Evolutionary conservation across 768 basidiomycete species (phyloP), one percentile per base, ranked within the genome.

Genomic region (Boletus rubescentipes): DNA sequence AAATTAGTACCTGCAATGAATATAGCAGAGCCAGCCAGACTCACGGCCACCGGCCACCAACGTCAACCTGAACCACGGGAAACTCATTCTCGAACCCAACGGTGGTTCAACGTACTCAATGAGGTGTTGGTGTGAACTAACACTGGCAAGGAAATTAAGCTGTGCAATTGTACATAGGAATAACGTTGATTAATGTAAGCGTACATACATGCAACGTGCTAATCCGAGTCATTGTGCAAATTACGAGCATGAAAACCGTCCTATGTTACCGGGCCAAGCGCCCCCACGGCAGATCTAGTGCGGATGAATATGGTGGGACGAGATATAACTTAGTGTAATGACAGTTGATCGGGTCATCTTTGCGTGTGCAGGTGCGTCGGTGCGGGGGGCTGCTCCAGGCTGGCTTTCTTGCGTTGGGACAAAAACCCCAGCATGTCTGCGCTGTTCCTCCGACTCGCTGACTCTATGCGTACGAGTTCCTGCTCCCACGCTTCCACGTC

Each of bases 401-500:
- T 41, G 45, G 45, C 37, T 54, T 67, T 67, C 65, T 62, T 70
- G 46, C 68, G 65, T 39, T 60, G 66, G 9, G 67, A 61, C 47
- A 55, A 44, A 35, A 71, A 60, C n/a, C 67, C 70, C 18, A 74
- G 53, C 68, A 79, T 75, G 44, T 68, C 66, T 18, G 62, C 68
- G 43, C 71, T 79, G 49, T 67, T 73, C 52, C 72, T 67, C 49
- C 79, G 80, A 70, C 82, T 87, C 68, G 73, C 73, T 60, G 75
- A 71, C 71, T 90, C 89, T 59, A 91, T 89, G 56, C 81, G 77
- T 55, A 77, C 82, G 41, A 90, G 77, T 74, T 91, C 88, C 66
- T 82, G 83, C 69, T 91, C 90, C 89, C 90, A 92, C 59, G 85
- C 89, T 50, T 76, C 73, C 65, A 83, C 73, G 39, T 77, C 75